A percentile compares a stretch with the other conserved stretches of the same genome.
phyloP scores from a whole-genome alignment of 495 filamentous ascomycete species.

The Xylaria sp. region DNA sequence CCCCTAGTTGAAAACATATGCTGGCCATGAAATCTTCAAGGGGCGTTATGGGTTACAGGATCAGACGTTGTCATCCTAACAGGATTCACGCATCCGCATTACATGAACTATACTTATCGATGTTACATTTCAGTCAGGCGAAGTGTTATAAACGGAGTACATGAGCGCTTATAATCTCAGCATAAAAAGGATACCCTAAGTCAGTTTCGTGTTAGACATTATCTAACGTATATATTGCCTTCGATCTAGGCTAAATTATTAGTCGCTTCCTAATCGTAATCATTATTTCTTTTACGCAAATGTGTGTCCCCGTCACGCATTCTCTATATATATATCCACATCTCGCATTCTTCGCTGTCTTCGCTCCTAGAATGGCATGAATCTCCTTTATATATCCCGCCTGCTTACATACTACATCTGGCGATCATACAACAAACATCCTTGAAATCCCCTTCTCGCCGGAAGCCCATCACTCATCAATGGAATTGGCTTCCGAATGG shows the following conservation, averaged over 20 bases:
- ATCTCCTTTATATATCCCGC: too few relatives aligned
- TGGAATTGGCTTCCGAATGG: too few relatives aligned
- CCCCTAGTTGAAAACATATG: slow-evolving; percentile 11
- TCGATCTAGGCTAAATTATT: background rate
- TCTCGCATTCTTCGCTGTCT: too few relatives aligned
- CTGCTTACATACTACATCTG: too few relatives aligned
- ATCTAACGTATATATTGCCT: background rate
- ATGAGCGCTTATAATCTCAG: background rate
- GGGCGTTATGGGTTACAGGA: background rate
- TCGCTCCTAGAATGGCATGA: too few relatives aligned
- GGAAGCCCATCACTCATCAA: too few relatives aligned
- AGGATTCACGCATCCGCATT: background rate
- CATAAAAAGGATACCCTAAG: slow-evolving; percentile 2
- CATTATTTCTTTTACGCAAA: background rate
- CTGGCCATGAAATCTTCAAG: background rate
- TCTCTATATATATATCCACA: background rate
- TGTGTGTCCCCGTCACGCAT: background rate
- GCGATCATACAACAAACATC: too few relatives aligned
- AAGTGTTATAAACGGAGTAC: background rate
- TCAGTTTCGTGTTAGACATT: background rate
- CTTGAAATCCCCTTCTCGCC: too few relatives aligned
- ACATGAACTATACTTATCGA: background rate
- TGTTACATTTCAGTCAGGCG: background rate
- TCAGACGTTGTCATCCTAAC: background rate
- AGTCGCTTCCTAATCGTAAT: background rate